Percentiles rank a stretch among this genome's conserved stretches.
Conservation (phyloP, 495 filamentous ascomycete genomes). For the Lasiosphaeria miniovina region DNA sequence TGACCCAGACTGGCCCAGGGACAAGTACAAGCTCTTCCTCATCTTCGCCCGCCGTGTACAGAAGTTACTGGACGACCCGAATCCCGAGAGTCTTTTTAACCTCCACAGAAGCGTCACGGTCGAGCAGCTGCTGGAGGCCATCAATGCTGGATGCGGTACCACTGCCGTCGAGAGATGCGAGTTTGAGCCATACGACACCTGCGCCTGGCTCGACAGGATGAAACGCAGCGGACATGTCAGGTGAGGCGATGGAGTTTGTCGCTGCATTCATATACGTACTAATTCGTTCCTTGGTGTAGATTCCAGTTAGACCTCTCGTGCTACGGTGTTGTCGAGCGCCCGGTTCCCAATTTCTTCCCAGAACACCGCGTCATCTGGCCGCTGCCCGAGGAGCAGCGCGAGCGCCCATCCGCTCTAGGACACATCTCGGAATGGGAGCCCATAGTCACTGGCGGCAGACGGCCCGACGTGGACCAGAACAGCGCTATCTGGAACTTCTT, state of each 20-base stretch:
- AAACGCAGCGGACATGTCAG: slow-evolving; percentile 14
- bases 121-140: slow-evolving; percentile 24
- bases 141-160: slow-evolving; percentile 22
- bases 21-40: slow-evolving; percentile 24
- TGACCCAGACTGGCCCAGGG: slow-evolving; percentile 8
- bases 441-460: slow-evolving; percentile 3
- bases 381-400: background rate
- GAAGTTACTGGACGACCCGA: slow-evolving; percentile 26
- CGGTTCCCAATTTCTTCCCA: slow-evolving; percentile 16
- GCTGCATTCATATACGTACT: slow-evolving; percentile 12
- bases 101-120: slow-evolving; percentile 16
- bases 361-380: slow-evolving; percentile 26
- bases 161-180: slow-evolving; percentile 16
- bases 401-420: background rate
- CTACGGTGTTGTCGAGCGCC: slow-evolving; percentile 29
- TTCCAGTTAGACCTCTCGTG: slow-evolving; percentile 20
- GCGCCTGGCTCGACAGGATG: slow-evolving; percentile 27
- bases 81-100: slow-evolving; percentile 21
- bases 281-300: slow-evolving; percentile 16
- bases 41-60: slow-evolving; percentile 29
- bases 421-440: slow-evolving; percentile 11
- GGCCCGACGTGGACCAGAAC: background rate
- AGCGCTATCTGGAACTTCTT: slow-evolving; percentile 22
- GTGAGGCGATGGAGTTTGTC: slow-evolving; percentile 6
- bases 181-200: slow-evolving; percentile 28